Evolutionary conservation across 2,329 filamentous ascomycete species (phyloP).

Genomic region (Talaromyces sp.): DNA sequence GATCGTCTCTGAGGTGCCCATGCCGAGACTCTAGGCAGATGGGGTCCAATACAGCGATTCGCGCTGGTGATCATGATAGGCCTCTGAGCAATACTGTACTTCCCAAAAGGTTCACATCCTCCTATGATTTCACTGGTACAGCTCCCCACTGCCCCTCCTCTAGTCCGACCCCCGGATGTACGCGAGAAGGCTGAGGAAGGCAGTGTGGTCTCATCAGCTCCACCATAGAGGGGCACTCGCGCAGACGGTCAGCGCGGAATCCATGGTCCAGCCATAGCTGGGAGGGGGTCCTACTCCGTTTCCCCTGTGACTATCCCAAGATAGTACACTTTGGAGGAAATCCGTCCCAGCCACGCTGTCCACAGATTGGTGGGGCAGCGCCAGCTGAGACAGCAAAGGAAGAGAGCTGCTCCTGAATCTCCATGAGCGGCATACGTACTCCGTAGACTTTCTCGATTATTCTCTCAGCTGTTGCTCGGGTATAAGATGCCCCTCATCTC

Average conservation of each 20-base stretch:
- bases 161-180: background rate
- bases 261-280: constrained; percentile 14
- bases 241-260: constrained; percentile 1
- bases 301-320: constrained; percentile 6
- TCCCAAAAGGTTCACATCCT: background rate
- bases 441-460: constrained; percentile 15
- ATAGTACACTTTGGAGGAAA: constrained; percentile 1
- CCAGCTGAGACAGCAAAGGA: constrained; percentile 18
- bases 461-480: constrained; percentile 10
- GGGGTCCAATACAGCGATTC: constrained; percentile 1
- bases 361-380: constrained; percentile 16
- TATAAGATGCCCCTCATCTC: constrained; percentile 21
- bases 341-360: constrained; percentile 16
- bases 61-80: background rate
- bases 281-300: constrained; percentile 11
- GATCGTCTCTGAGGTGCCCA: background rate
- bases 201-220: constrained; percentile 10
- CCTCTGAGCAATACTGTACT: background rate
- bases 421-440: constrained; percentile 12
- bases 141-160: constrained; percentile 4
- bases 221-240: constrained; percentile 10
- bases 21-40: constrained; percentile 4
- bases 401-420: constrained; percentile 8
- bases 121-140: constrained; percentile 10
- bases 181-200: background rate